Evolutionary conservation across 257 asterid genomes (phyloP).

Genomic region (Fraxinus americana): DNA sequence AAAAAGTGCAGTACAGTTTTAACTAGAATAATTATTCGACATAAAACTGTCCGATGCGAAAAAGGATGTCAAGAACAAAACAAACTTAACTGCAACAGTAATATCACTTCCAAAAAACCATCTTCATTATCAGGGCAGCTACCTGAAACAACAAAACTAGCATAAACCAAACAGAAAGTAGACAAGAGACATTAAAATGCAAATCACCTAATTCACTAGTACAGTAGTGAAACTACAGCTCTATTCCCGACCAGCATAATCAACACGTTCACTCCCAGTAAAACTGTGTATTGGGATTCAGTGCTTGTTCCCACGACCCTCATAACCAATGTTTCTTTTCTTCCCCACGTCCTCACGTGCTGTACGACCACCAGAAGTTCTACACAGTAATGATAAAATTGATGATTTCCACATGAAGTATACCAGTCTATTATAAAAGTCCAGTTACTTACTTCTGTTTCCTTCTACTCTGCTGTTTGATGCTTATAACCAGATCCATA

Average conservation of each 20-base stretch:
- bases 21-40: slow-evolving; percentile 33
- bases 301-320: slow-evolving; percentile 62
- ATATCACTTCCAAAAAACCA: slow-evolving; percentile 37
- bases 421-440: slow-evolving; percentile 9
- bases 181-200: slow-evolving; percentile 37
- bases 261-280: slow-evolving; percentile 34
- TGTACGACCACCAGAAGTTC: slow-evolving; percentile 54
- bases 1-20: slow-evolving; percentile 32
- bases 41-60: slow-evolving; percentile 32
- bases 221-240: slow-evolving; percentile 27
- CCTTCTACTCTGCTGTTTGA: slow-evolving; percentile 68
- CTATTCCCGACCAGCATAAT: slow-evolving; percentile 37
- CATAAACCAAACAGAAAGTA: slow-evolving; percentile 38
- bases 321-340: slow-evolving; percentile 50
- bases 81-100: slow-evolving; percentile 52
- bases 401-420: slow-evolving; percentile 21
- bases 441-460: slow-evolving; percentile 52
- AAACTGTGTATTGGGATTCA: slow-evolving; percentile 35
- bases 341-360: slow-evolving; percentile 63
- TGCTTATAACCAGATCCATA: slow-evolving; percentile 73
- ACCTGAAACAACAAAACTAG: slow-evolving; percentile 54
- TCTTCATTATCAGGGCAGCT: slow-evolving; percentile 46
- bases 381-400: slow-evolving; percentile 35
- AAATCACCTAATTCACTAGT: slow-evolving; percentile 38
- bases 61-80: slow-evolving; percentile 38